Evolutionary conservation across 371 early-diverging fungal species (phyloP), one percentile per base, ranked within the genome.

Genomic region (Apophysomyces variabilis): DNA sequence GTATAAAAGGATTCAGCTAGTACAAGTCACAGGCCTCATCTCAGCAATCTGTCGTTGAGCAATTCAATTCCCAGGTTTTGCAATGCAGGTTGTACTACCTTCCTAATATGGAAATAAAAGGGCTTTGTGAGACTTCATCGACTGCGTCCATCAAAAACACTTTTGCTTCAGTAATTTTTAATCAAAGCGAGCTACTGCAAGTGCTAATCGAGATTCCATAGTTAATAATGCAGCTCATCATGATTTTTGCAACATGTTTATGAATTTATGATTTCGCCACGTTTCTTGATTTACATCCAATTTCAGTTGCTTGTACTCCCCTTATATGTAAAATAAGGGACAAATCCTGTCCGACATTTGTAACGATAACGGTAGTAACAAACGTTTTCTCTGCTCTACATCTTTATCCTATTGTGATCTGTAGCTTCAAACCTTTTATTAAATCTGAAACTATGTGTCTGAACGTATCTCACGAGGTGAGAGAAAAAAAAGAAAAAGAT

Each of bases 321-420:
- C 54, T 50, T 50, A 50, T 50, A 50, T 50, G 54, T 50, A 50
- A 50, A 50, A 50, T 50, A 50, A 50, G 54, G 21, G 54, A 50
- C 9, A 26, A 50, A 50, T 50, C 21, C 21, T 18, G 54, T 50
- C 16, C 54, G 16, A 50, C 54, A 5, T 5, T 47, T 13, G 8
- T 41, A 11, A 41, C 13, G 21, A 50, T 50, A 50, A 50, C 21
- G 54, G 54, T 5, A 26, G 21, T 7, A 8, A 50, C 54, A 26
- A 50, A 41, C 11, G 21, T 21, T 11, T 50, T 50, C 8, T 11
- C 54, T 26, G 32, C 32, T 26, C 32, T 26, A 26, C 3, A 26
- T 26, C 32, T 26, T 26, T 26, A 26, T 3, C 3, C 3, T 26
- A 3, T 26, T 26, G 3, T 26, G 32, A 3, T 26, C 3, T 26